These are phyloP conservation scores for Cutaneotrichosporon sp. DNA, from an alignment of 1,284 basidiomycete species.

Conservation along the genomic window DNA sequence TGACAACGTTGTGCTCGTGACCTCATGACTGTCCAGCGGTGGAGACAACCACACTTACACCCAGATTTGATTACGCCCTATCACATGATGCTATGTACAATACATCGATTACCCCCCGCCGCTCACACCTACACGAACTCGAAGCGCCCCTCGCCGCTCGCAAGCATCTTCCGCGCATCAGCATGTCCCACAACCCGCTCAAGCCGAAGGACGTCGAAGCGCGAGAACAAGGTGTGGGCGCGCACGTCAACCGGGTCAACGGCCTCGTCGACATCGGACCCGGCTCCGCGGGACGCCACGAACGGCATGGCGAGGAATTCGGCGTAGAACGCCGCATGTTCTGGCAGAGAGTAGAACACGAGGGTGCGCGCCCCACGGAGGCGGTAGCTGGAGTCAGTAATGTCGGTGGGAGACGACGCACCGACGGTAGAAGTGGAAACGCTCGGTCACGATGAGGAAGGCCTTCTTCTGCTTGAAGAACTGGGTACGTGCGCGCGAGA, in stretches of 20 bases:
- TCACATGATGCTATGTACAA: too few relatives aligned
- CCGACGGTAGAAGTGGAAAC: constrained; percentile 96
- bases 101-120: too few relatives aligned
- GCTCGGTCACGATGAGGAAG: constrained; percentile 86
- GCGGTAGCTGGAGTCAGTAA: too few relatives aligned
- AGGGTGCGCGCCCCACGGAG: constrained; percentile 86
- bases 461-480: constrained; percentile 86
- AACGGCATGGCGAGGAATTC: constrained; percentile 86
- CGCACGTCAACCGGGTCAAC: constrained; percentile 68
- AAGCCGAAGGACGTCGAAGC: constrained; percentile 79
- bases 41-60: too few relatives aligned
- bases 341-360: constrained; percentile 86
- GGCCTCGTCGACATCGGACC: constrained; percentile 20
- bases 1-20: too few relatives aligned
- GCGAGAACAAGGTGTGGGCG: constrained; percentile 72
- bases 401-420: too few relatives aligned
- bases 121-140: background rate
- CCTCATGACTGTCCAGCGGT: too few relatives aligned
- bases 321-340: constrained; percentile 84
- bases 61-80: too few relatives aligned
- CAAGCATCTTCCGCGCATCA: constrained; percentile 47
- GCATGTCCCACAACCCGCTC: constrained; percentile 66
- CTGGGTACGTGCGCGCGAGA: constrained; percentile 82
- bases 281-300: constrained; percentile 53
- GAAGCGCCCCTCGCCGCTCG: background rate